Evolutionary conservation across 2,329 filamentous ascomycete genomes (phyloP), one percentile per base, ranked within the genome.

Genomic region (Podosphaera aphanis): DNA sequence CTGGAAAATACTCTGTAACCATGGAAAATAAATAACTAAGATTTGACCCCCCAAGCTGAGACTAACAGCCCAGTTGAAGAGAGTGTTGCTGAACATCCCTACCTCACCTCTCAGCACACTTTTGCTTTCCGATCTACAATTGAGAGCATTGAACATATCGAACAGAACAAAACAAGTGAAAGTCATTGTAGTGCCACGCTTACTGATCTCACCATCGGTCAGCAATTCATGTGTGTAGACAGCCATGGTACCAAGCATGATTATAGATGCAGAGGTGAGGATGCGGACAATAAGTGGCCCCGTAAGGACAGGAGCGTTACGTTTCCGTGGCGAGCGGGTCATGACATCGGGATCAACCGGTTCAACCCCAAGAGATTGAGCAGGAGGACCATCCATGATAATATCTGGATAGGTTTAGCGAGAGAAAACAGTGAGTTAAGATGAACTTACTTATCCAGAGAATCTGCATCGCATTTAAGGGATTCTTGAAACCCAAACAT

Each of bases 131-230:
- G 82, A 92, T 42, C 90, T 83, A 63, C 90, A 98, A 15, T 83
- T 79, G 19, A 98, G 69, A 1, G 90, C 90, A 62, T 98, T 95
- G 69, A 95, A 94, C 90, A 98, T 98, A 67, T 98, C 90, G 62
- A 95, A 98, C 46, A 98, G 73, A 40, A 98, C 90, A 59, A 98
- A 98, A 63, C 86, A 93, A 5, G 90, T 98, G 60, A 98, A 98
- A 0, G 90, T 95, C 82, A 98, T 94, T 51, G 90, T 98, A 1
- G 90, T 98, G 63, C 98, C 90, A 54, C 92, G 84, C 43, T 83
- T 83, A 1, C 79, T 92, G 48, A 95, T 82, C 48, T 78, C 67
- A 46, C 83, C 78, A 58, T 92, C 84, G 20, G 74, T 70, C 43
- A 78, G 67, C 83, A 33, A 33, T 65, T 95, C 88, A 58, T 77